Conservation (phyloP, 2,329 filamentous ascomycete species). For the Apiospora kogelbergensis region DNA sequence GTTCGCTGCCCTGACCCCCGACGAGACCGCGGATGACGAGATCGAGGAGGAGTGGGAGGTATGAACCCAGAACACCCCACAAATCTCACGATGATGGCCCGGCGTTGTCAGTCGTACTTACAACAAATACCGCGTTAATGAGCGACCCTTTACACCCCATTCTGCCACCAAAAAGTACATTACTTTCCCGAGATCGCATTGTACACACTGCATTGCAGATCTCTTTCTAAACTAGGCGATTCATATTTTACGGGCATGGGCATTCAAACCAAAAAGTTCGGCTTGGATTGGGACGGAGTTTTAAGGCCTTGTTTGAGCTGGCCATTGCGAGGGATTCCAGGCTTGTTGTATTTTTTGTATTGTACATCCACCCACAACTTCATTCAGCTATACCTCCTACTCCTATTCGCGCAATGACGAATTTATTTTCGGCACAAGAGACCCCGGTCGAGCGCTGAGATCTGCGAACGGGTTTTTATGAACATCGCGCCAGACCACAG, state of each 20-base stretch:
- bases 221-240: background rate
- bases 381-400: background rate
- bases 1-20: slow-evolving; percentile 33
- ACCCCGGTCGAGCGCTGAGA: background rate
- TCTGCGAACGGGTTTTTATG: background rate
- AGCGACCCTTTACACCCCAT: background rate
- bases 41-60: slow-evolving; percentile 36
- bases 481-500: background rate
- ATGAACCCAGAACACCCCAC: slow-evolving; percentile 17
- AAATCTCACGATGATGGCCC: background rate
- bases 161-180: background rate
- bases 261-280: slow-evolving; percentile 7
- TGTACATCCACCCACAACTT: background rate
- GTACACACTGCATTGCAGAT: background rate
- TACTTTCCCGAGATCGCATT: background rate
- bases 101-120: background rate
- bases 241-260: slow-evolving; percentile 2
- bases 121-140: background rate
- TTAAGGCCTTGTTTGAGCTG: background rate
- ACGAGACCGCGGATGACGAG: slow-evolving; percentile 31
- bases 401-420: background rate
- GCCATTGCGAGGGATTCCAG: background rate
- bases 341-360: slow-evolving; percentile 1
- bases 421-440: background rate
- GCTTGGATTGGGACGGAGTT: slow-evolving; percentile 7